phyloP scores from a whole-genome alignment of 305 asterid genomes.

The Fraxinus ornus region DNA sequence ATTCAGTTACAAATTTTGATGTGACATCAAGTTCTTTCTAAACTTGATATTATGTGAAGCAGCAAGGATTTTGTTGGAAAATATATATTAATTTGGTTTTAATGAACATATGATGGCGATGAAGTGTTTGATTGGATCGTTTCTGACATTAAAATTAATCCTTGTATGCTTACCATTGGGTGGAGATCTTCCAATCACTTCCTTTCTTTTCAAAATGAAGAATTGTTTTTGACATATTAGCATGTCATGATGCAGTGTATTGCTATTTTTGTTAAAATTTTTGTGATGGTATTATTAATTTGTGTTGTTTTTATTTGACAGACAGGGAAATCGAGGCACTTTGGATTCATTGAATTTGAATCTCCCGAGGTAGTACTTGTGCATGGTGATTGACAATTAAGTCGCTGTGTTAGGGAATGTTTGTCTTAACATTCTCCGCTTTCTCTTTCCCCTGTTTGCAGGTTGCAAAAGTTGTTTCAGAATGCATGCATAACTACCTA shows the following conservation, averaged over 20 bases:
- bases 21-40: background rate
- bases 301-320: conserved; percentile 31
- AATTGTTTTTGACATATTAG: background rate
- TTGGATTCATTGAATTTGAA: conserved; percentile 83
- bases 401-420: background rate
- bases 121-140: background rate
- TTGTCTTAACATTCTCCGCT: background rate
- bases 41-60: background rate
- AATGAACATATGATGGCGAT: background rate
- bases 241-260: background rate
- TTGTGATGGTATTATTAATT: conserved; percentile 13
- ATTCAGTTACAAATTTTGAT: background rate
- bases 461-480: conserved; percentile 88
- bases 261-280: background rate
- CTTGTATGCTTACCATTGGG: background rate
- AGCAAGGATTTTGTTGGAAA: background rate
- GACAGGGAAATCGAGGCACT: conserved; percentile 91
- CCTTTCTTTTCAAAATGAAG: background rate
- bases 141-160: background rate
- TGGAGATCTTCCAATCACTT: background rate
- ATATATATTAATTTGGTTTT: background rate
- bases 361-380: conserved; percentile 71
- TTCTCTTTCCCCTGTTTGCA: conserved; percentile 31
- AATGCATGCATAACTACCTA: conserved; percentile 86
- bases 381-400: background rate